Percentiles rank a stretch among this genome's conserved stretches.
Evolutionary conservation across 129 eudicot species (phyloP).

Genomic region (Pseudognaphalium luteoalbum): DNA sequence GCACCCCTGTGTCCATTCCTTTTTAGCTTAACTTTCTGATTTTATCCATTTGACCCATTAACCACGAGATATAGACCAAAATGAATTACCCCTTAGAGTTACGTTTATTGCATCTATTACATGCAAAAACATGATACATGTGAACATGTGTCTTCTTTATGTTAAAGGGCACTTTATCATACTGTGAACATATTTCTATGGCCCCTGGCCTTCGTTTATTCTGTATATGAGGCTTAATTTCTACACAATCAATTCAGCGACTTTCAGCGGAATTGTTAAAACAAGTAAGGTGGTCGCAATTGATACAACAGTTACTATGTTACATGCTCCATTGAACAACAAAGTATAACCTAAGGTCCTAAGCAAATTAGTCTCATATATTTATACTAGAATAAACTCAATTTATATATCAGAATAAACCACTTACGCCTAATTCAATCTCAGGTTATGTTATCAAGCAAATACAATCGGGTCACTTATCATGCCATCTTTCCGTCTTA

Average conservation of each 20-base stretch:
- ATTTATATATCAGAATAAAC: not conserved
- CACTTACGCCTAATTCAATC: not conserved
- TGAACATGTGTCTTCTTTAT: not conserved
- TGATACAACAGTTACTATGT: not conserved
- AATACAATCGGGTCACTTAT: not conserved
- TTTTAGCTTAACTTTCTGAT: not conserved
- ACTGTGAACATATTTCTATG: not conserved
- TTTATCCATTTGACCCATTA: not conserved
- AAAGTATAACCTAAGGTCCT: not conserved
- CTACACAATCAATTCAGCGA: not conserved
- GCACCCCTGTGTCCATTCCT: not conserved
- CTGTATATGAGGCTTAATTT: not conserved
- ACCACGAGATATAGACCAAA: too few species aligned
- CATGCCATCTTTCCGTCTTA: not conserved
- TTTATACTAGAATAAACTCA: not conserved
- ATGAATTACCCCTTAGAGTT: too few species aligned
- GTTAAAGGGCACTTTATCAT: not conserved
- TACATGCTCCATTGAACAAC: not conserved
- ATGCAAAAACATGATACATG: not conserved
- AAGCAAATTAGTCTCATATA: not conserved
- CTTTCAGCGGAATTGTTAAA: not conserved
- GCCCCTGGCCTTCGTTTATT: not conserved
- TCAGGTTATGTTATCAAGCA: not conserved
- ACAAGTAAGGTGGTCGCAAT: not conserved
- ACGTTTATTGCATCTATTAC: not conserved